Evolutionary conservation across 441 rosid genomes (phyloP).

Genomic region (Raphanus hybrid): DNA sequence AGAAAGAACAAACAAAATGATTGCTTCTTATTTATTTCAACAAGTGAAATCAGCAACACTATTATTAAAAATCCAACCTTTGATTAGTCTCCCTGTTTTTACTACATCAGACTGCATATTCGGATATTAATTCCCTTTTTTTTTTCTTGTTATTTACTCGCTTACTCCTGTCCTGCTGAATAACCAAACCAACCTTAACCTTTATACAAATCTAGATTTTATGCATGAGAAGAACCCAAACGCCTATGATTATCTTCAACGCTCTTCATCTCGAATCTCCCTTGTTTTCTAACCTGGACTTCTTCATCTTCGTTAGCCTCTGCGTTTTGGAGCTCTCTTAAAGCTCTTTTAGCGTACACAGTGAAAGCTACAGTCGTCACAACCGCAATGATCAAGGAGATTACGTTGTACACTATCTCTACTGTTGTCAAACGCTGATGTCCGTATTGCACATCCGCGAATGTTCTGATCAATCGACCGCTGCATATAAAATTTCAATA

Average conservation of each 20-base stretch:
- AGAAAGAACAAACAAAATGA: background rate
- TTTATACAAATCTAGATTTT: slow-evolving; percentile 35
- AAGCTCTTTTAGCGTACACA: slow-evolving; percentile 77
- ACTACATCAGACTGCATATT: slow-evolving; percentile 29
- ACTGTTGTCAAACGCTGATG: slow-evolving; percentile 71
- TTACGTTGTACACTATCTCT: slow-evolving; percentile 82
- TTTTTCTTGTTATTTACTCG: slow-evolving; percentile 30
- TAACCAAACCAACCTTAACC: slow-evolving; percentile 23
- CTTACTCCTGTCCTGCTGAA: slow-evolving; percentile 23
- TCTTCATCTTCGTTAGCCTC: slow-evolving; percentile 49
- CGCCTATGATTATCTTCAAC: slow-evolving; percentile 49
- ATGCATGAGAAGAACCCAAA: slow-evolving; percentile 39
- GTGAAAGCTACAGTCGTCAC: slow-evolving; percentile 82
- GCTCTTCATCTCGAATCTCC: slow-evolving; percentile 62
- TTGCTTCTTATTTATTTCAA: slow-evolving; percentile 16
- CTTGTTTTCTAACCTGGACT: slow-evolving; percentile 31
- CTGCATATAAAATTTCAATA: slow-evolving; percentile 49
- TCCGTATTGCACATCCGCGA: slow-evolving; percentile 79
- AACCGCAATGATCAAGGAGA: slow-evolving; percentile 76
- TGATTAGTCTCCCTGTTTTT: slow-evolving; percentile 27
- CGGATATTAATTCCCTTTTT: background rate
- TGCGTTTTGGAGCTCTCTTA: slow-evolving; percentile 66
- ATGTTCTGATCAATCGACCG: slow-evolving; percentile 81
- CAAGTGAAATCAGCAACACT: slow-evolving; percentile 29
- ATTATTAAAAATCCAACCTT: slow-evolving; percentile 23